These are phyloP conservation scores for Silene vulgaris DNA, from an alignment of 179 eudicot species.

Conservation along the genomic window DNA sequence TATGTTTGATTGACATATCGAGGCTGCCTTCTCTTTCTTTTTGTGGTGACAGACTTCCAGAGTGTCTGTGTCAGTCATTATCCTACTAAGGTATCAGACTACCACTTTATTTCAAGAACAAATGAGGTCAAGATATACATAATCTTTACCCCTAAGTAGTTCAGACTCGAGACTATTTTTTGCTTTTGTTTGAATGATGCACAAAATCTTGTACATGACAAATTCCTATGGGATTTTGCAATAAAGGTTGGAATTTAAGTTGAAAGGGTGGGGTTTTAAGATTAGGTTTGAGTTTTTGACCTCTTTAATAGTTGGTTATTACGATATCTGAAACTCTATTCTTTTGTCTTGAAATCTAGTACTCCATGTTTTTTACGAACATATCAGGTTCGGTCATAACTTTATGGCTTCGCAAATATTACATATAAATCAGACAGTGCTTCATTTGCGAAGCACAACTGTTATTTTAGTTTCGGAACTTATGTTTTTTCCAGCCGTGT, in stretches of 20 bases:
- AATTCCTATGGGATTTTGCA: neutral
- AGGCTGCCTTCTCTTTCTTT: neutral
- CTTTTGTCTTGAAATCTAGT: neutral
- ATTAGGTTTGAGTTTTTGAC: neutral
- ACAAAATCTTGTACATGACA: neutral
- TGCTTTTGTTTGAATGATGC: neutral
- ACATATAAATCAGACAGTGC: neutral
- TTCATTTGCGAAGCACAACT: neutral
- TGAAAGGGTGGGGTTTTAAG: conserved; percentile 4
- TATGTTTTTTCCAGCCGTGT: neutral
- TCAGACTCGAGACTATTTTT: no score
- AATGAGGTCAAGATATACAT: neutral
- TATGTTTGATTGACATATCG: neutral
- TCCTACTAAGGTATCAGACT: neutral
- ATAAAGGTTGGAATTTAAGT: neutral
- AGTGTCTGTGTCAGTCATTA: neutral
- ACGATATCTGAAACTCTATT: neutral
- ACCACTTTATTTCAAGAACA: neutral
- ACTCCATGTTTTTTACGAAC: neutral
- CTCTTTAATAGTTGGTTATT: neutral
- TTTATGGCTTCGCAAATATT: neutral
- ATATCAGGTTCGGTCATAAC: neutral
- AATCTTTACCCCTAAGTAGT: neutral
- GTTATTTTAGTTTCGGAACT: neutral
- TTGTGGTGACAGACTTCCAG: neutral